Base-by-base conservation (phyloP, 352 stramenopile genomes). In the Globisporangium yorkense region DNA sequence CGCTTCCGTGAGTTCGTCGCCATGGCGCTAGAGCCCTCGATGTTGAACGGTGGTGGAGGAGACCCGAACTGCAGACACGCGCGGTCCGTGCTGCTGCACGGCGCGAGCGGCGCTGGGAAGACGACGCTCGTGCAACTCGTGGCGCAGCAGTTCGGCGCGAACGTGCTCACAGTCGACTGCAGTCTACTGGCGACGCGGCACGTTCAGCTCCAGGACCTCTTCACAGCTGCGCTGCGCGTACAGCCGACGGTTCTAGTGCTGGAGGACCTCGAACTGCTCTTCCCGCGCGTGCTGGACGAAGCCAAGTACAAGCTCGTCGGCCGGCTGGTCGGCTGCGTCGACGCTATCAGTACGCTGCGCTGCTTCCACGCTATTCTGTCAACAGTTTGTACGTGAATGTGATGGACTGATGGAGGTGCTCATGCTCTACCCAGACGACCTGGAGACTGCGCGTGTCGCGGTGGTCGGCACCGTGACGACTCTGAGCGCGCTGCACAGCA, bases 231-330 rank as follows among this genome's bases (percentile, higher is more conserved):
- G 3, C 39, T 91, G 20, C 79, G 81, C 37, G 84, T 89, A 45
- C 80, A 92, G 41, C 85, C 85, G 2, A 73, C 75, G 29, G 56
- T 95, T 18, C 44, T 95, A 21, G 45, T 88, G 20, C 49, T 95
- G 3, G 80, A 92, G 55, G 74, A 93, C 40, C 61, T 95, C 0
- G 85, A 95, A 50, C 53, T 91, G 16, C 60, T 92, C 40, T 95
- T 92, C 35, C 83, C 85, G 0, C 71, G 70, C 35, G 77, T 68
- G 5, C 56, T 92, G 21, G 74, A 91, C n/a, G 83, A 87, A 51
- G 72, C 62, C 33, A 89, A 88, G 62, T 85, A 88, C 65, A 84
- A 85, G 40, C 66, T 88, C 31, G 72, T 89, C 31, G 83, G 77
- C 24, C 73, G 67, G 5, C 70, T 95, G 10, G 70, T 89, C 2